phyloP scores from a whole-genome alignment of 2,329 filamentous ascomycete genomes.

The Pseudogymnoascus sp. region DNA sequence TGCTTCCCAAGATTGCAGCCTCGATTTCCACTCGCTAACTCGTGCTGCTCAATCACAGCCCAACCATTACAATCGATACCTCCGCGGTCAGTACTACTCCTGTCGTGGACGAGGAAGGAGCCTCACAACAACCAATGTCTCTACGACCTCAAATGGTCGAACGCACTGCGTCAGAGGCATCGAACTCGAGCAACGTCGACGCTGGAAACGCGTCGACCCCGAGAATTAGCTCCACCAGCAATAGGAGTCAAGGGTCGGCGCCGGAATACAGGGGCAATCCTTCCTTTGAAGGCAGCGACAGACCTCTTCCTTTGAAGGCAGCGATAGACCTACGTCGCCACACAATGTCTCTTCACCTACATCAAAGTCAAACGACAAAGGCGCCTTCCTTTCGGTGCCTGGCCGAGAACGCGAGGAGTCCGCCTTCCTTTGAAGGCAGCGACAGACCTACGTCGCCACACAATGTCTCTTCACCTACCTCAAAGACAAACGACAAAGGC shows the following conservation, averaged over 20 bases:
- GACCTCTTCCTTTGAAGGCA: slow-evolving; percentile 52
- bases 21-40: slow-evolving; percentile 16
- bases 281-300: slow-evolving; percentile 56
- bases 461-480: slow-evolving; percentile 56
- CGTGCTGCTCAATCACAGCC: slow-evolving; percentile 22
- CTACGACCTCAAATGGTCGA: slow-evolving; percentile 29
- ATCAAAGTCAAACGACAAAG: slow-evolving; percentile 39
- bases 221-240: slow-evolving; percentile 13
- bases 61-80: slow-evolving; percentile 50
- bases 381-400: slow-evolving; percentile 55
- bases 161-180: neutral
- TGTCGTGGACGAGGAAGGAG: slow-evolving; percentile 25
- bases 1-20: neutral
- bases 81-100: slow-evolving; percentile 37
- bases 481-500: slow-evolving; percentile 40
- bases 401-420: slow-evolving; percentile 56
- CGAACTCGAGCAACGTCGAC: neutral
- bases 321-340: slow-evolving; percentile 56
- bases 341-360: slow-evolving; percentile 60
- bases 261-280: slow-evolving; percentile 43
- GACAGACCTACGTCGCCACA: slow-evolving; percentile 59
- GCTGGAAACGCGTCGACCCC: neutral
- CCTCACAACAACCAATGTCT: slow-evolving; percentile 25
- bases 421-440: too few relatives aligned
- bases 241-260: slow-evolving; percentile 22